Conservation (phyloP, 805 yeast genomes). For the Sugiyamaella americana region DNA sequence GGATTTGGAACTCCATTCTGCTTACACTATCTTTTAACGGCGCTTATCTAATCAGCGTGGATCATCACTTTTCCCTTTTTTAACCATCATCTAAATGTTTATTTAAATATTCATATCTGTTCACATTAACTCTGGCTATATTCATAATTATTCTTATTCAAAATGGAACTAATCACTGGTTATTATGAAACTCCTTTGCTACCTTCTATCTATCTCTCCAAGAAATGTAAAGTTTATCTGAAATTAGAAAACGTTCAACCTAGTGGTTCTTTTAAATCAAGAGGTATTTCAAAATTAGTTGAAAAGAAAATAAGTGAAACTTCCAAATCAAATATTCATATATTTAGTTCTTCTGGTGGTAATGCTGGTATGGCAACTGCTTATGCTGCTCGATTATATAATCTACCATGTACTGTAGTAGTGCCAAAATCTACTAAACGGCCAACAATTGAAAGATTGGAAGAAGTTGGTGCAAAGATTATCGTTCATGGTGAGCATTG, state of each 20-base stretch:
- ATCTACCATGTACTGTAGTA: slow-evolving; percentile 50
- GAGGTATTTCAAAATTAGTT: slow-evolving; percentile 81
- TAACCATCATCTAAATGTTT: too few species aligned
- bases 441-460: slow-evolving; percentile 42
- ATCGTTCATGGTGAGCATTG: slow-evolving; percentile 63
- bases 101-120: too few species aligned
- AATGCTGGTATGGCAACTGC: slow-evolving; percentile 98
- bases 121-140: too few species aligned
- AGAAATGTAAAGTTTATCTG: slow-evolving; percentile 61
- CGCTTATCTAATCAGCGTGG: too few species aligned
- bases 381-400: slow-evolving; percentile 66
- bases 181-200: slow-evolving; percentile 54
- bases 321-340: slow-evolving; percentile 31
- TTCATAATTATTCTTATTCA: too few species aligned
- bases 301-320: slow-evolving; percentile 26
- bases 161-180: slow-evolving; percentile 8
- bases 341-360: slow-evolving; percentile 92
- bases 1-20: too few species aligned
- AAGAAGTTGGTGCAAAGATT: slow-evolving; percentile 45
- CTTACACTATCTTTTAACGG: too few species aligned
- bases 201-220: slow-evolving; percentile 63
- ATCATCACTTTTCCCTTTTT: too few species aligned
- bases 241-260: slow-evolving; percentile 88
- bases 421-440: slow-evolving; percentile 48
- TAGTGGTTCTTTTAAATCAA: slow-evolving; percentile 85